Conservation (phyloP, 345 rosid species). For the Heritiera littoralis region DNA sequence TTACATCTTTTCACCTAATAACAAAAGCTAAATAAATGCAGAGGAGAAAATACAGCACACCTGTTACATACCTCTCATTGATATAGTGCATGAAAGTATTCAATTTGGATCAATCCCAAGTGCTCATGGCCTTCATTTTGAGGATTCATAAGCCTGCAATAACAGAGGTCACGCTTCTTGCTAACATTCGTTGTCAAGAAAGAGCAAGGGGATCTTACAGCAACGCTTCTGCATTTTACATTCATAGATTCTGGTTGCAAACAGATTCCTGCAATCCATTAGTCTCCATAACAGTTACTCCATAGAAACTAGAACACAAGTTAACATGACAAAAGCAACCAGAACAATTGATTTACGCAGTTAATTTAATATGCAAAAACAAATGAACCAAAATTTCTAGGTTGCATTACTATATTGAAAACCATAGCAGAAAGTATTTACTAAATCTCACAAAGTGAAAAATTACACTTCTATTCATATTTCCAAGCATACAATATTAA, state of each 20-base stretch:
- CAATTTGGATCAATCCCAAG: conserved; percentile 9
- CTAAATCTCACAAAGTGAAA: conserved; percentile 19
- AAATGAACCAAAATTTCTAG: conserved; percentile 18
- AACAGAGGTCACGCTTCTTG: conserved; percentile 13
- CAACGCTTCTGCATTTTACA: conserved; percentile 3
- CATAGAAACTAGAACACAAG: neutral
- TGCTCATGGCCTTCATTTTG: conserved; percentile 4
- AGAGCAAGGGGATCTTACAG: conserved; percentile 23
- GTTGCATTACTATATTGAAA: conserved; percentile 28
- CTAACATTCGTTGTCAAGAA: neutral
- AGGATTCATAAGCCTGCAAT: conserved; percentile 9
- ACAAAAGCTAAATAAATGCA: conserved; percentile 6
- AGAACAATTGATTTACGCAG: neutral
- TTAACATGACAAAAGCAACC: neutral
- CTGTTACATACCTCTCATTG: conserved; percentile 15
- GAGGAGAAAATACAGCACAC: neutral
- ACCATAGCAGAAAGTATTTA: conserved; percentile 23
- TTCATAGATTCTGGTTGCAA: conserved; percentile 3
- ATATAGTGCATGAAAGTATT: neutral
- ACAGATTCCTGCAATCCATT: conserved; percentile 22
- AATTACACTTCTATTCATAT: conserved; percentile 48
- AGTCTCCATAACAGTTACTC: conserved; percentile 7
- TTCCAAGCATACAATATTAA: conserved; percentile 69
- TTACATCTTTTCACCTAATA: neutral
- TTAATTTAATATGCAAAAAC: conserved; percentile 3